phyloP scores from a whole-genome alignment of 2,329 filamentous ascomycete species.

The Coniella vitis region DNA sequence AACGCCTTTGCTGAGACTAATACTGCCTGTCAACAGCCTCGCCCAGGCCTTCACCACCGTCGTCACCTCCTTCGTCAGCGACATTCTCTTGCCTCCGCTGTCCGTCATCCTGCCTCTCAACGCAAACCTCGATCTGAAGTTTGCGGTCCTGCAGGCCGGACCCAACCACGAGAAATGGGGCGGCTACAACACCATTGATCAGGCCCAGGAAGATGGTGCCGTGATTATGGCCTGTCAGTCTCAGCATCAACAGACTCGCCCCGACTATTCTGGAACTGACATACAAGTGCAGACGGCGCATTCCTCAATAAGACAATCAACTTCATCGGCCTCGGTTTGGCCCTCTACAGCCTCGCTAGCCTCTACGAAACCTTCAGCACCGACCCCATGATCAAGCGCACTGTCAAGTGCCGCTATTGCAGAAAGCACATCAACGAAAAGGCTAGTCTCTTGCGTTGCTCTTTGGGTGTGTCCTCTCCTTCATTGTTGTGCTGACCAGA shows the following conservation, averaged over 20 bases:
- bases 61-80: constrained; percentile 64
- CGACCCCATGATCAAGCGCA: constrained; percentile 65
- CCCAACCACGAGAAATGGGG: constrained; percentile 42
- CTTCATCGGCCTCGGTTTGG: constrained; percentile 58
- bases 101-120: constrained; percentile 63
- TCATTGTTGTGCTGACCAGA: background rate
- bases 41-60: constrained; percentile 65
- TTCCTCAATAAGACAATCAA: constrained; percentile 60
- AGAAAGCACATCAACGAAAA: constrained; percentile 56
- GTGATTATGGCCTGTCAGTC: constrained; percentile 52
- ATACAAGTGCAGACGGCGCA: constrained; percentile 29
- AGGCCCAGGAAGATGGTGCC: constrained; percentile 64
- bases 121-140: constrained; percentile 68
- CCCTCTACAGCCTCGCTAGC: constrained; percentile 57
- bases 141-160: constrained; percentile 56
- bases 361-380: constrained; percentile 54
- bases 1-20: too few relatives aligned
- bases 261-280: background rate
- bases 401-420: constrained; percentile 63
- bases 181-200: constrained; percentile 64
- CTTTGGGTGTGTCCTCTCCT: background rate
- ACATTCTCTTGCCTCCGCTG: constrained; percentile 62
- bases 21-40: constrained; percentile 38
- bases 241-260: background rate
- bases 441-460: constrained; percentile 32